These are phyloP conservation scores for Aspergillus sp. DNA, from an alignment of 2,329 filamentous ascomycete species.

Conservation along the genomic window DNA sequence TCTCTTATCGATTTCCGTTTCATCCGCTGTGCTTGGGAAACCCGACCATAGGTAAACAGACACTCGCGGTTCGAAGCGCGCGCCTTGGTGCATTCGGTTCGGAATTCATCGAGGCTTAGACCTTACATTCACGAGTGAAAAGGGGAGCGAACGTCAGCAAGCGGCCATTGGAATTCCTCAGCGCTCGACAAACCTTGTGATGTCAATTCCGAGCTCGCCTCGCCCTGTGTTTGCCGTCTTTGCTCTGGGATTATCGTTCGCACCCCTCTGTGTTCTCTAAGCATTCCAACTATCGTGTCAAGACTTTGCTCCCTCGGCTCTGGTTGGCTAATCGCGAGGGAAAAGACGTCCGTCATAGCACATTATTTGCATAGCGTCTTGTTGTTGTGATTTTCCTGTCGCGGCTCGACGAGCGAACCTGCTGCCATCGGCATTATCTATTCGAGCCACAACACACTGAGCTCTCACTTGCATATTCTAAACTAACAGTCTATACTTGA, in stretches of 20 bases:
- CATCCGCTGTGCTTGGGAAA: slow-evolving; percentile 19
- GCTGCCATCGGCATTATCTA: not conserved
- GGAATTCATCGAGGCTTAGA: slow-evolving; percentile 18
- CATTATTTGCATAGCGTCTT: slow-evolving; percentile 16
- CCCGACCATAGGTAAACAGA: slow-evolving; percentile 11
- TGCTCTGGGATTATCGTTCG: slow-evolving; percentile 25
- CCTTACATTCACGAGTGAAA: slow-evolving; percentile 3
- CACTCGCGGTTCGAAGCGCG: slow-evolving; percentile 23
- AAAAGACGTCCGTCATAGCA: slow-evolving; percentile 22
- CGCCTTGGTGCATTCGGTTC: slow-evolving; percentile 17
- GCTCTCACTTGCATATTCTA: slow-evolving; percentile 6
- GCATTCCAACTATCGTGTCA: slow-evolving; percentile 34
- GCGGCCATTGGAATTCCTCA: slow-evolving; percentile 21
- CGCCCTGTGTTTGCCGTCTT: slow-evolving; percentile 21
- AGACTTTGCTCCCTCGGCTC: slow-evolving; percentile 13
- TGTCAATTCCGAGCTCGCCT: slow-evolving; percentile 27
- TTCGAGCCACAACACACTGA: not conserved
- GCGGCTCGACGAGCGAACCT: slow-evolving; percentile 1
- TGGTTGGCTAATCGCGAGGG: slow-evolving; percentile 21
- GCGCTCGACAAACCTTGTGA: slow-evolving; percentile 34
- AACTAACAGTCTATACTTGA: not conserved
- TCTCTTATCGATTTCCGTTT: slow-evolving; percentile 25
- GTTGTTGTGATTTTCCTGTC: slow-evolving; percentile 20
- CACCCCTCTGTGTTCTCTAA: slow-evolving; percentile 27
- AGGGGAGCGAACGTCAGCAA: slow-evolving; percentile 24